Base-by-base conservation (phyloP, 1,284 basidiomycete species). In the Rhizoctonia solani region DNA sequence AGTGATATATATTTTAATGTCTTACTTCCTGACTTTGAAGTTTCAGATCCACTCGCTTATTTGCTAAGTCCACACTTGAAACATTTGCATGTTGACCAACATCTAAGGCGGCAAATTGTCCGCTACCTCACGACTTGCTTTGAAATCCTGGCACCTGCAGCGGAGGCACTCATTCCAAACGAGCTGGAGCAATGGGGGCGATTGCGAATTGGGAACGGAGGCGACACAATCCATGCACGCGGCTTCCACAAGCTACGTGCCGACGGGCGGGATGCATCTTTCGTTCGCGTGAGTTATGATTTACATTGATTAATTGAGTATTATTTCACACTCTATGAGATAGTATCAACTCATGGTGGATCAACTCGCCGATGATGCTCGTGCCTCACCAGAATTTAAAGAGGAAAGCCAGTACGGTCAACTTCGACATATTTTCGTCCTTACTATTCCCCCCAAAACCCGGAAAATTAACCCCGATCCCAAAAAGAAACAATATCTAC, bases 211-310 rank as follows among this genome's bases (percentile, higher is more conserved):
- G 29, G 75, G 0, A 75, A 74, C 11, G 77, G 68, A 11, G 78
- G 78, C 6, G 78, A 79, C 61, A 74, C 71, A 0, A 77, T 79
- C 68, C 66, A 68, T 34, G 72, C 74, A 0, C 61, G 63, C 27
- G 70, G 54, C 1, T 53, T 75, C 3, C 65, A 65, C 9, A 65
- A 52, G 47, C 23, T 32, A 1, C 39, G 14, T 1, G 72, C 74
- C n/a, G 75, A 75, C 39, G 52, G 49, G 2, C 70, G 74, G 0
- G 77, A 79, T 70, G 70, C 74, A 2, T 72, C 75, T 0, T 77
- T 72, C 72, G 72, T 79, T 16, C 69, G 74, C 56, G 78, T 79
- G 69, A 30, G 75, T 27, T 13, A 44, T 74, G 9, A 39, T 8
- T 39, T 16, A 39, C 8, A 8, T 16, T 16, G 16, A 8, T 16